These are phyloP conservation scores for Xenosphaeropsis pyriputrescens DNA, from an alignment of 2,329 filamentous ascomycete genomes.

Conservation along the genomic window DNA sequence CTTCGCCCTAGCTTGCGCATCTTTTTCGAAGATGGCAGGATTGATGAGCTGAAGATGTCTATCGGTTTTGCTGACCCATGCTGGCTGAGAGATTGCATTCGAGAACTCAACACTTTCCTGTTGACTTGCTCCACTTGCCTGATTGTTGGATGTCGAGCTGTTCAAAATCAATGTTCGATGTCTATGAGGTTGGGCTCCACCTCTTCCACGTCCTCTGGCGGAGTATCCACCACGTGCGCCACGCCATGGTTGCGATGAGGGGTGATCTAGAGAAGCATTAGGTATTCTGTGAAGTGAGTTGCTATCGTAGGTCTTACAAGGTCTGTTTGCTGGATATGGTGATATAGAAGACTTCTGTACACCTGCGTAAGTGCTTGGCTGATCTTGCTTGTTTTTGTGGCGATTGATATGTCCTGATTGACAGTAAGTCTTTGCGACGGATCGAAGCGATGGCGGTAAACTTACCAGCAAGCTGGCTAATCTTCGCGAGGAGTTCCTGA, in stretches of 20 bases:
- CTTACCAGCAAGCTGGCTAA: constrained; percentile 40
- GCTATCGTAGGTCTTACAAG: constrained; percentile 8
- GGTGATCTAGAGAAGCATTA: background rate
- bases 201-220: constrained; percentile 16
- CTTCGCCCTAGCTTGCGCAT: constrained; percentile 50
- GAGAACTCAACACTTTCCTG: background rate
- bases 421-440: constrained; percentile 21
- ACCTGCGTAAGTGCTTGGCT: constrained; percentile 17
- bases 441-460: constrained; percentile 3
- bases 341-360: constrained; percentile 12
- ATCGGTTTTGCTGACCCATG: constrained; percentile 61
- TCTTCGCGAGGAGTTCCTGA: constrained; percentile 36
- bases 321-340: constrained; percentile 19
- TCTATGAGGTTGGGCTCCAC: constrained; percentile 26
- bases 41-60: constrained; percentile 77
- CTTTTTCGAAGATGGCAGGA: constrained; percentile 61
- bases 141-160: constrained; percentile 8
- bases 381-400: constrained; percentile 49
- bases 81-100: constrained; percentile 9
- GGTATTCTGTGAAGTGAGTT: background rate
- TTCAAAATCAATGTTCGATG: constrained; percentile 55
- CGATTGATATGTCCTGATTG: constrained; percentile 64
- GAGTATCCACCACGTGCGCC: constrained; percentile 10
- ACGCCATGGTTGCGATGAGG: constrained; percentile 12
- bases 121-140: background rate